Evolutionary conservation across 257 asterid genomes (phyloP).

Genomic region (Solanum etuberosum): DNA sequence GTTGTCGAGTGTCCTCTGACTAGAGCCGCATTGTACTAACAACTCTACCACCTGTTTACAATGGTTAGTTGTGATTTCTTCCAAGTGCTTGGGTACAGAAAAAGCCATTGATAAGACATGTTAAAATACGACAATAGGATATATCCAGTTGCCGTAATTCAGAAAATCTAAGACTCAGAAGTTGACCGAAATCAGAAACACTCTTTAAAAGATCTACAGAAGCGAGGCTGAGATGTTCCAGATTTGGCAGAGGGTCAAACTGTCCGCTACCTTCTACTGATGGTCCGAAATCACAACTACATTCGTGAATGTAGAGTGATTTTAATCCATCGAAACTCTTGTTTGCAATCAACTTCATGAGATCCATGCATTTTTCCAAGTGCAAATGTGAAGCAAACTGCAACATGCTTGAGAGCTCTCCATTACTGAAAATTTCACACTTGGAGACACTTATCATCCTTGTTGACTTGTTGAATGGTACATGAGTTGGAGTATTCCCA

Average conservation of each 20-base stretch:
- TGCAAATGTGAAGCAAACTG: not conserved
- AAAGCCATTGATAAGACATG: not conserved
- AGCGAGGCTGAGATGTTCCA: not conserved
- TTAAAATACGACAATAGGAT: not conserved
- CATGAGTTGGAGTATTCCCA: not conserved
- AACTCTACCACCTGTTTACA: not conserved
- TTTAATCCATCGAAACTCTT: not conserved
- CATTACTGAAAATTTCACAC: not conserved
- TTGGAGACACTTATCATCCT: not conserved
- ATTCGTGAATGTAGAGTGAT: not conserved
- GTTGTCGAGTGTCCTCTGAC: too few relatives aligned
- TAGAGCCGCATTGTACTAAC: too few relatives aligned
- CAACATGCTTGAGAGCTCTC: constrained; percentile 1
- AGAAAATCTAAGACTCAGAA: not conserved
- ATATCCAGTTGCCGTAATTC: not conserved
- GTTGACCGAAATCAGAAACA: not conserved
- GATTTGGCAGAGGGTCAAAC: not conserved
- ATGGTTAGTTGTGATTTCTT: not conserved
- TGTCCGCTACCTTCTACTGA: not conserved
- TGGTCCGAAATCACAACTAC: not conserved
- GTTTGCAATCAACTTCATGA: not conserved
- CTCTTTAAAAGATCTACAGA: not conserved
- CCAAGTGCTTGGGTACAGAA: not conserved
- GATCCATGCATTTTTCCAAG: not conserved
- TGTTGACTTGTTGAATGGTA: too few relatives aligned